These are phyloP conservation scores for Cryptosporidium andersoni DNA, from an alignment of 169 alveolate genomes.

Conservation along the genomic window DNA sequence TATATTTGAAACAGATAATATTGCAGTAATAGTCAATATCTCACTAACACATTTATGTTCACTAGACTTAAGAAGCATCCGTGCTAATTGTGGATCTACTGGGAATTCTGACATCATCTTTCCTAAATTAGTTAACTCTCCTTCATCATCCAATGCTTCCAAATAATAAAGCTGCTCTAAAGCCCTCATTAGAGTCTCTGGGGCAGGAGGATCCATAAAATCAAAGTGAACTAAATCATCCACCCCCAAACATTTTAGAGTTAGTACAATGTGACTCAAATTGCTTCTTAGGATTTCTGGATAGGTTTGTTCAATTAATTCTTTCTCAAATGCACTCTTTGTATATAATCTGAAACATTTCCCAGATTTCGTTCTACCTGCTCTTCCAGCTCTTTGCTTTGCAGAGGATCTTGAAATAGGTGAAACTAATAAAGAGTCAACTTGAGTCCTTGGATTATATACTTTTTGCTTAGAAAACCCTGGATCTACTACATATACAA, in stretches of 20 bases:
- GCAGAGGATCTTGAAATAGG: slow-evolving; percentile 98
- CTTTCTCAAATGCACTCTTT: slow-evolving; percentile 92
- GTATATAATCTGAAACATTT: slow-evolving; percentile 98
- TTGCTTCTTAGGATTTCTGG: slow-evolving; percentile 99
- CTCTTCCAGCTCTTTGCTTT: slow-evolving; percentile 98
- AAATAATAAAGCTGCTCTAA: slow-evolving; percentile 93
- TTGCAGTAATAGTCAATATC: slow-evolving; percentile 88
- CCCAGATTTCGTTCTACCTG: slow-evolving; percentile 99
- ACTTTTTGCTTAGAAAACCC: slow-evolving; percentile 99
- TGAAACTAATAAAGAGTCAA: slow-evolving; percentile 95
- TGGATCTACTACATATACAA: slow-evolving; percentile 99
- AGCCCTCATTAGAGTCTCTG: slow-evolving; percentile 98
- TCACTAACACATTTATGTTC: slow-evolving; percentile 88
- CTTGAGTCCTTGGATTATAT: slow-evolving; percentile 97
- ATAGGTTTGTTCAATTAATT: slow-evolving; percentile 92
- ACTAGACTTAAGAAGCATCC: slow-evolving; percentile 87
- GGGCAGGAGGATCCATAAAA: slow-evolving; percentile 99
- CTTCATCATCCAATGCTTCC: slow-evolving; percentile 98
- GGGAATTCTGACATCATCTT: slow-evolving; percentile 97
- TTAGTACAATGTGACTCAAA: slow-evolving; percentile 93
- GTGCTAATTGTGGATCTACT: slow-evolving; percentile 97
- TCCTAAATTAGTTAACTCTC: slow-evolving; percentile 96
- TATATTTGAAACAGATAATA: slow-evolving; percentile 91
- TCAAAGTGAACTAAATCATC: slow-evolving; percentile 98
- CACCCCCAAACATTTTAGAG: slow-evolving; percentile 94